Evolutionary conservation across 768 basidiomycete genomes (phyloP).

Genomic region (Lentinula sp.): DNA sequence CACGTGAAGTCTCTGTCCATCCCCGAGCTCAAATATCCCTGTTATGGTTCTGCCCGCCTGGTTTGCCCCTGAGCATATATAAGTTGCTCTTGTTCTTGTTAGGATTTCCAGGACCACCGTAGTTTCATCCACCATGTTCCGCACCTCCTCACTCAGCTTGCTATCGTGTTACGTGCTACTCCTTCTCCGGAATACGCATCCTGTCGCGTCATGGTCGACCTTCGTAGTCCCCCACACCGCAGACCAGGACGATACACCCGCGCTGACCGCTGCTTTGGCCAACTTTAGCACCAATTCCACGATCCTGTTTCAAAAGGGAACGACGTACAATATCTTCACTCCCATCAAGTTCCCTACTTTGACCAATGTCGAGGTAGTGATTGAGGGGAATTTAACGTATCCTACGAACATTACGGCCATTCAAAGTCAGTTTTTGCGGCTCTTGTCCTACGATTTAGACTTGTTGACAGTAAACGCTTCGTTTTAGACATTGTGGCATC

Average conservation of each 20-base stretch:
- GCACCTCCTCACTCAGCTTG: neutral
- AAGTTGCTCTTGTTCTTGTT: neutral
- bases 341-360: conserved; percentile 50
- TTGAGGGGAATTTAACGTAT: conserved; percentile 55
- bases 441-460: neutral
- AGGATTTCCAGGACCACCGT: neutral
- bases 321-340: conserved; percentile 57
- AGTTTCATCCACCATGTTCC: neutral
- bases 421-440: conserved; percentile 29
- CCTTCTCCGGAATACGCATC: neutral
- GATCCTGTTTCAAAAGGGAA: conserved; percentile 50
- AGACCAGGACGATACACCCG: conserved; percentile 47
- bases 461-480: neutral
- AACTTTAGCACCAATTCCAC: conserved; percentile 31
- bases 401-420: conserved; percentile 43
- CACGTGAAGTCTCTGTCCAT: neutral
- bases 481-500: conserved; percentile 34
- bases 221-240: conserved; percentile 43
- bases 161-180: neutral
- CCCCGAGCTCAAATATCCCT: neutral
- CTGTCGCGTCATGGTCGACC: conserved; percentile 31
- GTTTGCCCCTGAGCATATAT: neutral
- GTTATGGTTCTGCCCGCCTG: neutral
- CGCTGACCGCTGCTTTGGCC: conserved; percentile 33
- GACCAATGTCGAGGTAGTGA: conserved; percentile 49